Percentiles rank a stretch among this genome's conserved stretches.
Conservation (phyloP, 495 filamentous ascomycete genomes). For the Aspergillus kassunensis region DNA sequence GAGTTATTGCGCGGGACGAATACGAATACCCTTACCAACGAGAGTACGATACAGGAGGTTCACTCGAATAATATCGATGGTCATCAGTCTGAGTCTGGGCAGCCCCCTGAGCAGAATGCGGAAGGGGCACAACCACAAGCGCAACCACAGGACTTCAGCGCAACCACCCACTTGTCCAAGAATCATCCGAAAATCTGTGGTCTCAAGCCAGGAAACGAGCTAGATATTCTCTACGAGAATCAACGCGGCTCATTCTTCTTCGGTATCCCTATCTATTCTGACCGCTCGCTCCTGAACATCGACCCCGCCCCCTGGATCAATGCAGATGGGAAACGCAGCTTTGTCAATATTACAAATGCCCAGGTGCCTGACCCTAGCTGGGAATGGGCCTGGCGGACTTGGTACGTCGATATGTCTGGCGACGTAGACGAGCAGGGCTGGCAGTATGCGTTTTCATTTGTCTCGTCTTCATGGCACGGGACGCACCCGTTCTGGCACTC, state of each 20-base stretch:
- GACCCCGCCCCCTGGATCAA: conserved; percentile 89
- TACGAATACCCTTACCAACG: conserved; percentile 22
- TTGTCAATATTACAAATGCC: conserved; percentile 84
- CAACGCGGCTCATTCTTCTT: conserved; percentile 82
- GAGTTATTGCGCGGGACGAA: not conserved
- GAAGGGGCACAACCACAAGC: conserved; percentile 5
- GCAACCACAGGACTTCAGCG: conserved; percentile 1
- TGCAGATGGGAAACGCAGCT: conserved; percentile 60
- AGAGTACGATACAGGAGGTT: not conserved
- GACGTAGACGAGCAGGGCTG: conserved; percentile 90
- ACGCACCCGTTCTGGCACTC: conserved; percentile 88
- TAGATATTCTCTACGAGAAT: conserved; percentile 96
- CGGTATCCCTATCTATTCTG: conserved; percentile 83
- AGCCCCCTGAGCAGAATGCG: not conserved
- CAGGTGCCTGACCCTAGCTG: conserved; percentile 94
- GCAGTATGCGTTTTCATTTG: conserved; percentile 89
- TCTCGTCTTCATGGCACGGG: conserved; percentile 83
- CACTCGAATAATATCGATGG: not conserved
- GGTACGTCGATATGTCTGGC: conserved; percentile 89
- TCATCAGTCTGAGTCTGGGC: not conserved
- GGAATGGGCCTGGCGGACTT: conserved; percentile 93
- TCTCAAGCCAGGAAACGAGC: conserved; percentile 38
- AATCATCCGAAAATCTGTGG: conserved; percentile 11
- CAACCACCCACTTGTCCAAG: conserved; percentile 1
- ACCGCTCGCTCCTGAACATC: conserved; percentile 77